phyloP scores from a whole-genome alignment of 164 flowering plant genomes.

The Vitis cinerea region DNA sequence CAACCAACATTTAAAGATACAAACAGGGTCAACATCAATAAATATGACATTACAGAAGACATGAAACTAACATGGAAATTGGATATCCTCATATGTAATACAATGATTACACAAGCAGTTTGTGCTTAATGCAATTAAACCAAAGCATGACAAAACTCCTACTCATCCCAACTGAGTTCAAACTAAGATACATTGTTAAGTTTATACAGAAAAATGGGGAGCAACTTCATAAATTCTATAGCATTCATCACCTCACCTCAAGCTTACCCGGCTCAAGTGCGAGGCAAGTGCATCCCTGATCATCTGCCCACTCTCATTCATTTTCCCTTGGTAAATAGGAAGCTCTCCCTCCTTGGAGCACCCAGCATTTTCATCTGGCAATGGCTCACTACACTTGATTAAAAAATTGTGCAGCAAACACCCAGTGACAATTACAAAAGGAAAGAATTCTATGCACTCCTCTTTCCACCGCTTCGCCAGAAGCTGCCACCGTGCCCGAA shows the following conservation, averaged over 20 bases:
- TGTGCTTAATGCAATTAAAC: too few species aligned
- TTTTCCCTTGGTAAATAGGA: conserved; percentile 45
- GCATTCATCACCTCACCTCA: conserved; percentile 23
- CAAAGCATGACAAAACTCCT: too few species aligned
- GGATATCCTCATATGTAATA: too few species aligned
- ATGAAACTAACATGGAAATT: too few species aligned
- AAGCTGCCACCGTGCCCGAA: conserved; percentile 57
- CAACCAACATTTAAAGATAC: too few species aligned
- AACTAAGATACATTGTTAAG: too few species aligned
- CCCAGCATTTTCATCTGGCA: conserved; percentile 30
- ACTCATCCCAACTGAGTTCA: too few species aligned
- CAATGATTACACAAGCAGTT: too few species aligned
- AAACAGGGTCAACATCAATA: too few species aligned
- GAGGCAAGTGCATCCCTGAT: conserved; percentile 59
- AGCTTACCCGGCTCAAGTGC: conserved; percentile 53
- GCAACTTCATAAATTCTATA: background rate
- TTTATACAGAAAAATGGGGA: background rate
- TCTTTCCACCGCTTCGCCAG: conserved; percentile 55
- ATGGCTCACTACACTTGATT: conserved; percentile 48
- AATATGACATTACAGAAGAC: too few species aligned
- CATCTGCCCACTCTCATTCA: conserved; percentile 42
- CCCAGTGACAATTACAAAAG: conserved; percentile 52
- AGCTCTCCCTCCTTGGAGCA: conserved; percentile 26
- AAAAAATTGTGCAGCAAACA: conserved; percentile 81
- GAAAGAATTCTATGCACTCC: conserved; percentile 52